Evolutionary conservation across 129 eudicot genomes (phyloP).

Genomic region (Chrysanthemum lavandulifolium): DNA sequence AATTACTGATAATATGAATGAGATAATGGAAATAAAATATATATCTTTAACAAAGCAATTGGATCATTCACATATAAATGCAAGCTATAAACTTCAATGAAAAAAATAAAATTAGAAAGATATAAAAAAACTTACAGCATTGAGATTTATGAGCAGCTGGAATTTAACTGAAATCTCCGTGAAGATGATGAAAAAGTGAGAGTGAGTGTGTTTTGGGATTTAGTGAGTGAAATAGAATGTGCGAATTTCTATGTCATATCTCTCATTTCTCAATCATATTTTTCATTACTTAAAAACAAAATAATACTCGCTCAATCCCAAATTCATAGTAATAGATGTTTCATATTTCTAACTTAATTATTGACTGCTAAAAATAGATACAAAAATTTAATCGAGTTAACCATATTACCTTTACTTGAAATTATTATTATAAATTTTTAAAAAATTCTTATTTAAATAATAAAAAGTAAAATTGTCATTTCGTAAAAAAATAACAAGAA

Average conservation of each 20-base stretch:
- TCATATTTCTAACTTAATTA: too few species aligned
- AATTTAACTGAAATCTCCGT: conserved; percentile 5
- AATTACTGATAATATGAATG: neutral
- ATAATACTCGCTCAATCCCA: neutral
- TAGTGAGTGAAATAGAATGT: neutral
- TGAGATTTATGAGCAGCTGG: conserved; percentile 13
- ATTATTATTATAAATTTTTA: too few species aligned
- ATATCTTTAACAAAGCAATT: too few species aligned
- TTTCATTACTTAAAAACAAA: neutral
- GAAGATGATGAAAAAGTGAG: conserved; percentile 18
- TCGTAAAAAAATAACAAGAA: too few species aligned
- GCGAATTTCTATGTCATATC: neutral
- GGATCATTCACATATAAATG: too few species aligned
- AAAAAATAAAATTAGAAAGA: neutral
- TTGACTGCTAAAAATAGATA: too few species aligned
- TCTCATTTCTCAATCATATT: too few species aligned
- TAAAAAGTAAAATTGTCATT: too few species aligned
- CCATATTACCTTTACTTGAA: too few species aligned
- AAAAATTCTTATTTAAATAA: too few species aligned
- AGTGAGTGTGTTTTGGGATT: conserved; percentile 11
- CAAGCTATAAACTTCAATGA: neutral
- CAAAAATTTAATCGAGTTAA: too few species aligned
- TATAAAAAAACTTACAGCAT: conserved; percentile 31
- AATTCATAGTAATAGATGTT: too few species aligned
- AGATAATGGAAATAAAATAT: neutral